These are phyloP conservation scores for Bidens hawaiensis DNA, from an alignment of 140 eudicot genomes.

Conservation along the genomic window DNA sequence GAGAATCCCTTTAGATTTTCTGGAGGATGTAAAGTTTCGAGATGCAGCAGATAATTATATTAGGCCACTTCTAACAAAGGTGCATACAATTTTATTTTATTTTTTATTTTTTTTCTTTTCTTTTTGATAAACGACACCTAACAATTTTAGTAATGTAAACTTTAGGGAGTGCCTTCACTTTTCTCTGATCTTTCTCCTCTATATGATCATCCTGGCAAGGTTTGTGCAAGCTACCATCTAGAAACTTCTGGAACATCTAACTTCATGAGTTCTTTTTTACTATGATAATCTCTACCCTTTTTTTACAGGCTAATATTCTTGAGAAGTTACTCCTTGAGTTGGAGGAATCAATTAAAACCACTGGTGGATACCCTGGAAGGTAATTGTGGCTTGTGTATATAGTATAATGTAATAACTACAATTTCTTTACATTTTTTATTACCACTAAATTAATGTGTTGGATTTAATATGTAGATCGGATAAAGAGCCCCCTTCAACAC, in stretches of 20 bases:
- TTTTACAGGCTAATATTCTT: constrained; percentile 69
- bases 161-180: constrained; percentile 93
- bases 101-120: constrained; percentile 3
- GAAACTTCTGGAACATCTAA: background rate
- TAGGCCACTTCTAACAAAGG: constrained; percentile 86
- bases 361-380: constrained; percentile 90
- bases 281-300: constrained; percentile 10
- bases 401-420: background rate
- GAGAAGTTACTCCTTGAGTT: constrained; percentile 68
- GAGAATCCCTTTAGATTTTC: constrained; percentile 96
- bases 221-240: constrained; percentile 29
- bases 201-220: constrained; percentile 94
- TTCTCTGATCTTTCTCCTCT: constrained; percentile 99
- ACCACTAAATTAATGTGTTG: constrained; percentile 12
- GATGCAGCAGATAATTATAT: constrained; percentile 78
- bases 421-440: background rate
- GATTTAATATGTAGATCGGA: constrained; percentile 49
- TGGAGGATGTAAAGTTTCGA: constrained; percentile 65
- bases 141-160: constrained; percentile 14
- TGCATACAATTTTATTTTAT: constrained; percentile 8
- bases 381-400: constrained; percentile 19
- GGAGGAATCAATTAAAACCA: constrained; percentile 65
- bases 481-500: constrained; percentile 96
- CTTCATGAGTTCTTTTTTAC: background rate
- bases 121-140: background rate